These are phyloP conservation scores for Chrysopogon serrulatus DNA, from an alignment of 176 grass and related monocot genomes.

Conservation along the genomic window DNA sequence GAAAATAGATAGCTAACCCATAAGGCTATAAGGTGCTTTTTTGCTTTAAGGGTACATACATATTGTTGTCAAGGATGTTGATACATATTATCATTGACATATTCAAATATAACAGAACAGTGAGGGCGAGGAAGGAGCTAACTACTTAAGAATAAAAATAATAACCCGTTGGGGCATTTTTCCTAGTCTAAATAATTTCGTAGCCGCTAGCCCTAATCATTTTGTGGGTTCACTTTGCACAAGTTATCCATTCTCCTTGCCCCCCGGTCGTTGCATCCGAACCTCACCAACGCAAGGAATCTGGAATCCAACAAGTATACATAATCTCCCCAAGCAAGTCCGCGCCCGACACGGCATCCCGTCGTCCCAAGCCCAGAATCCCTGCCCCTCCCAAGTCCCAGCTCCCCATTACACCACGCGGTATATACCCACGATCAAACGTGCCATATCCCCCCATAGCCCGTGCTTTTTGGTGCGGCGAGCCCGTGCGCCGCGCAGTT, in stretches of 20 bases:
- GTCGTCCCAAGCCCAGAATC: not conserved
- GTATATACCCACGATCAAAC: not conserved
- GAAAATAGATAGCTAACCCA: too few species aligned
- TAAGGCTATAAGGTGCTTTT: too few species aligned
- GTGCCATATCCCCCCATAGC: not conserved
- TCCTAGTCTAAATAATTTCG: not conserved
- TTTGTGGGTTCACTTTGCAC: not conserved
- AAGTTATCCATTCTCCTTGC: not conserved
- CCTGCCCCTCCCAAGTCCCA: not conserved
- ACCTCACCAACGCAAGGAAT: constrained; percentile 29
- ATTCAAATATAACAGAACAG: too few species aligned
- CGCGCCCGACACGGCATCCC: constrained; percentile 3
- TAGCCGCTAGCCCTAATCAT: not conserved
- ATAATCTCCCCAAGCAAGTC: not conserved
- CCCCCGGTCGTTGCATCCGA: constrained; percentile 3
- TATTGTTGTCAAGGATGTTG: too few species aligned
- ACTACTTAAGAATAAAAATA: too few species aligned
- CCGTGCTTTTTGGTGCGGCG: not conserved
- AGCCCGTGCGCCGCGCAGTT: not conserved
- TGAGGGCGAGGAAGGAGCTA: too few species aligned
- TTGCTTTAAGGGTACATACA: too few species aligned
- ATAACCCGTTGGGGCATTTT: too few species aligned
- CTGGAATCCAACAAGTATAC: not conserved
- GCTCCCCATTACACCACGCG: not conserved
- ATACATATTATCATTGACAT: too few species aligned